phyloP scores from a whole-genome alignment of 2,329 filamentous ascomycete species.

The Didymellaceae sp. region DNA sequence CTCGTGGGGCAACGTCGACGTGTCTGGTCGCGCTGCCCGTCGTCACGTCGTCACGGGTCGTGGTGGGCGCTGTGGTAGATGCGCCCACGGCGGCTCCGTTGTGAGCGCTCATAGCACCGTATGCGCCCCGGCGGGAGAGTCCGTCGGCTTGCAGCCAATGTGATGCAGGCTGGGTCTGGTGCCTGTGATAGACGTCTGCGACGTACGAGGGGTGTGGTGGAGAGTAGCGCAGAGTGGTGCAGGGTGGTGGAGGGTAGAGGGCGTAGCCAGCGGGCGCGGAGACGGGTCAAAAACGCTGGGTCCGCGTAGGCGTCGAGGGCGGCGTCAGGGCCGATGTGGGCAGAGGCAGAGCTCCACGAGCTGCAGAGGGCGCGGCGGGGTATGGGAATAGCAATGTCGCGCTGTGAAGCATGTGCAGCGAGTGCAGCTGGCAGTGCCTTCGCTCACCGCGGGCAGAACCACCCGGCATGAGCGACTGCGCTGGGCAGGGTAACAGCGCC shows the following conservation, averaged over 20 bases:
- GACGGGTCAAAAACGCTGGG: conserved; percentile 36
- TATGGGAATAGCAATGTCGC: conserved; percentile 18
- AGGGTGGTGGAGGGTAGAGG: conserved; percentile 20
- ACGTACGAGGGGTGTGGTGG: conserved; percentile 23
- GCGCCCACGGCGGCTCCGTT: conserved; percentile 42
- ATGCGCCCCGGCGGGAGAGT: conserved; percentile 46
- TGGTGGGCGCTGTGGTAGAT: conserved; percentile 42
- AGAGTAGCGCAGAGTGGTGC: too few species aligned
- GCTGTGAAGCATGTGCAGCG: conserved; percentile 26
- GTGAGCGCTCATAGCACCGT: conserved; percentile 37
- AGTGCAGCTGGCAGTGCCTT: conserved; percentile 16
- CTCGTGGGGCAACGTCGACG: not conserved
- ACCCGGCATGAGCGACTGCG: conserved; percentile 9
- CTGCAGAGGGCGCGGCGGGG: conserved; percentile 4
- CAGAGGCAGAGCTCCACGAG: conserved; percentile 13
- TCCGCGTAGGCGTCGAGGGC: conserved; percentile 32
- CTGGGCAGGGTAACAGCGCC: not conserved
- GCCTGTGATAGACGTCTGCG: conserved; percentile 20
- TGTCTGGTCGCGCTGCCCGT: not conserved
- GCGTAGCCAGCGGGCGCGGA: conserved; percentile 30
- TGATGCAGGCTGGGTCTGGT: conserved; percentile 12
- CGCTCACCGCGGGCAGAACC: conserved; percentile 11
- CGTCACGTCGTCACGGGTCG: conserved; percentile 19
- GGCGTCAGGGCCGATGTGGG: conserved; percentile 20
- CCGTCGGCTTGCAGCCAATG: conserved; percentile 38